Conservation (phyloP, 2,329 filamentous ascomycete species). For the Alternaria viburni region DNA sequence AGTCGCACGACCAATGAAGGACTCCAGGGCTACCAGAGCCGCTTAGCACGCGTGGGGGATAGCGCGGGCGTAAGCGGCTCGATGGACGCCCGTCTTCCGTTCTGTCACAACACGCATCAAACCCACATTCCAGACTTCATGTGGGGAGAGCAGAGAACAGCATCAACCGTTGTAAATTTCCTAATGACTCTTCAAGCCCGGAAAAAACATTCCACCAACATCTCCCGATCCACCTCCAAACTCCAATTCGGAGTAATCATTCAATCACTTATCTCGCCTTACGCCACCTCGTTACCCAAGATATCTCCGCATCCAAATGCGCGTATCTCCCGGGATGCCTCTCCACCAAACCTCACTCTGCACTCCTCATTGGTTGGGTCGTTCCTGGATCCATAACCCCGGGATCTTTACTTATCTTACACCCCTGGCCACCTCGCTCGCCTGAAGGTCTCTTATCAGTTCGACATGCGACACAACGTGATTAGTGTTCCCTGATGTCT, state of each 20-base stretch:
- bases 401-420: slow-evolving; percentile 6
- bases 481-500: slow-evolving; percentile 6
- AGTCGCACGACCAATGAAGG: slow-evolving; percentile 6
- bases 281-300: slow-evolving; percentile 17
- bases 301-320: slow-evolving; percentile 1
- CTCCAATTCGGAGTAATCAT: background rate
- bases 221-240: background rate
- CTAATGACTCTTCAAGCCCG: background rate
- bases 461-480: slow-evolving; percentile 4
- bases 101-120: background rate
- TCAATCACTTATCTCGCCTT: slow-evolving; percentile 15
- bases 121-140: no score
- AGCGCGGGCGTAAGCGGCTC: slow-evolving; percentile 8
- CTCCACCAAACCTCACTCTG: background rate
- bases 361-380: no score
- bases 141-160: no score
- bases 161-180: no score
- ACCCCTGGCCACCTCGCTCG: background rate
- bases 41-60: slow-evolving; percentile 11
- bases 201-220: background rate
- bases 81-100: background rate
- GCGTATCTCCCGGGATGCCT: slow-evolving; percentile 8
- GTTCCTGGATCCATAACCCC: background rate
- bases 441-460: slow-evolving; percentile 16
- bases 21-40: background rate